Percentiles rank a stretch among this genome's conserved stretches.
These are phyloP conservation scores for Colletotrichum orbiculare DNA, from an alignment of 2,329 filamentous ascomycete genomes.

Conservation along the genomic window DNA sequence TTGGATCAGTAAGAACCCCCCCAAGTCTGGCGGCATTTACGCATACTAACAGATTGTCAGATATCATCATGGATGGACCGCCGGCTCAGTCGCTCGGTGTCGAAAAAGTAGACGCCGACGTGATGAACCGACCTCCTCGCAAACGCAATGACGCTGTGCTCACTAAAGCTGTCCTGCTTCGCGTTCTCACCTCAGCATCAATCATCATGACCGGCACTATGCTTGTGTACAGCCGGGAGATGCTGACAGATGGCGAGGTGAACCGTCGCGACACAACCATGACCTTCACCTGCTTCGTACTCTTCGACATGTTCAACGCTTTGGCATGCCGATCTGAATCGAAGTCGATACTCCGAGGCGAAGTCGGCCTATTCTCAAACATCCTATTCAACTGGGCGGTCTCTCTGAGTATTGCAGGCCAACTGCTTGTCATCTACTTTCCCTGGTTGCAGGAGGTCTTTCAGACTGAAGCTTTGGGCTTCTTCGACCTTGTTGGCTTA, in stretches of 20 bases:
- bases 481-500: slow-evolving; percentile 80
- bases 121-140: slow-evolving; percentile 90
- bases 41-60: slow-evolving; percentile 57
- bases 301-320: slow-evolving; percentile 99
- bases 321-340: slow-evolving; percentile 90
- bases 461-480: slow-evolving; percentile 87
- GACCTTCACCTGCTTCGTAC: slow-evolving; percentile 98
- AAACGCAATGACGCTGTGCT: slow-evolving; percentile 89
- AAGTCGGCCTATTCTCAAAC: slow-evolving; percentile 86
- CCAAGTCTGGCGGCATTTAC: neutral
- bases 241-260: slow-evolving; percentile 83
- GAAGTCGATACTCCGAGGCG: slow-evolving; percentile 88
- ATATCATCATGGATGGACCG: slow-evolving; percentile 99
- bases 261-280: slow-evolving; percentile 97
- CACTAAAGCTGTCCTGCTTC: slow-evolving; percentile 82
- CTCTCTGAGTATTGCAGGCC: slow-evolving; percentile 82
- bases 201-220: slow-evolving; percentile 96
- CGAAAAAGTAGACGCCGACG: slow-evolving; percentile 91
- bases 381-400: slow-evolving; percentile 98
- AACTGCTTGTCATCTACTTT: slow-evolving; percentile 92
- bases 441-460: slow-evolving; percentile 94
- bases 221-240: slow-evolving; percentile 90
- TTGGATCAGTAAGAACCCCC: slow-evolving; percentile 89
- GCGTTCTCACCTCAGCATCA: slow-evolving; percentile 86
- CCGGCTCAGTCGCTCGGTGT: slow-evolving; percentile 97